Evolutionary conservation across 2,329 filamentous ascomycete species (phyloP).

Genomic region (Bipolaris oryzae): DNA sequence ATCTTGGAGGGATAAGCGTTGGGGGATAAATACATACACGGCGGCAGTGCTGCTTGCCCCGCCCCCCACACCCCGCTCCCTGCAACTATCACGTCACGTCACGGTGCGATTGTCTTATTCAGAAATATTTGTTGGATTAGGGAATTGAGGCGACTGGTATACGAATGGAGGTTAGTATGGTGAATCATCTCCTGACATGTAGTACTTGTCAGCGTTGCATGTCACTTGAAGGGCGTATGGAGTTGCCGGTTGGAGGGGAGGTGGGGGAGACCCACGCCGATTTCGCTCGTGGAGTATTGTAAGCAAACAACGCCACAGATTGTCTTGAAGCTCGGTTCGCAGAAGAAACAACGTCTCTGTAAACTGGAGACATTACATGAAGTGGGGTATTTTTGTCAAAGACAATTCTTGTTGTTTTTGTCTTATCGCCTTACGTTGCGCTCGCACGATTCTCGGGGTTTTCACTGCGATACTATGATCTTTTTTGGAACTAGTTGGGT

Average conservation of each 20-base stretch:
- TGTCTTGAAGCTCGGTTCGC: not conserved
- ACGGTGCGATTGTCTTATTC: not conserved
- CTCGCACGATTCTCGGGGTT: no score
- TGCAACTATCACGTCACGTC: conserved; percentile 12
- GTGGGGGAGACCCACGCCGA: not conserved
- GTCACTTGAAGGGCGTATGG: not conserved
- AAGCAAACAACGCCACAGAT: not conserved
- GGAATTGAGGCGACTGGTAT: not conserved
- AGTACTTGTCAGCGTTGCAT: not conserved
- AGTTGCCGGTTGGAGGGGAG: not conserved
- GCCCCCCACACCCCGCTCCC: conserved; percentile 8
- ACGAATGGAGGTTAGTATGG: not conserved
- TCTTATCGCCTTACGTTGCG: no score
- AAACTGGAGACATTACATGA: not conserved
- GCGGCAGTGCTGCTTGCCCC: conserved; percentile 4
- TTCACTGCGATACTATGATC: no score
- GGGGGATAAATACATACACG: conserved; percentile 18
- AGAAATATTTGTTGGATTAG: not conserved
- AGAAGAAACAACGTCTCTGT: not conserved
- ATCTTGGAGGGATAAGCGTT: not conserved
- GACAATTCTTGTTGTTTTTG: not conserved
- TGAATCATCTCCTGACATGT: not conserved
- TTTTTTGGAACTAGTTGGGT: no score
- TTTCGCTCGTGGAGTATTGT: not conserved
- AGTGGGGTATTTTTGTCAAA: not conserved